Evolutionary conservation across 2,329 filamentous ascomycete genomes (phyloP).

Genomic region (Fusarium vanettenii): DNA sequence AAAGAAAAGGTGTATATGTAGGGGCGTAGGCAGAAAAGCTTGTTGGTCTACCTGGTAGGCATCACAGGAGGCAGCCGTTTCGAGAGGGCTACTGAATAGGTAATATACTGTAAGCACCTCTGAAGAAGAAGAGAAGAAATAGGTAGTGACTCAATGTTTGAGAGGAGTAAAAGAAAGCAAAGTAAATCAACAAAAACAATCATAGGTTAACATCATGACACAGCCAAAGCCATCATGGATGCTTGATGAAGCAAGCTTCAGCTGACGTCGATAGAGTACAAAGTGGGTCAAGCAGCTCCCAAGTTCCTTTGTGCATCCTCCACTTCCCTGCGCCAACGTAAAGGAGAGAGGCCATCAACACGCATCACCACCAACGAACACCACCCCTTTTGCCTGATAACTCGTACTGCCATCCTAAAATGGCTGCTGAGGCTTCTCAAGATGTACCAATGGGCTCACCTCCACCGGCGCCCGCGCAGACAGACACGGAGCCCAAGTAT

Average conservation of each 20-base stretch:
- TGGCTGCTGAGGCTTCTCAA: constrained; percentile 41
- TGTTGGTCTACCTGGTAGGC: not conserved
- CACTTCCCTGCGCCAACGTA: not conserved
- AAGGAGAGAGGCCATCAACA: not conserved
- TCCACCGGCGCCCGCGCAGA: constrained; percentile 41
- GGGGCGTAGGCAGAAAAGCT: not conserved
- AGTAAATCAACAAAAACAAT: not conserved
- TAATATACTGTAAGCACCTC: not conserved
- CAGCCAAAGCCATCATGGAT: not conserved
- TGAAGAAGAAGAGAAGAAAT: not conserved
- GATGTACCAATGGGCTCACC: constrained; percentile 49
- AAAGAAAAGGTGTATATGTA: not conserved
- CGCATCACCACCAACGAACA: constrained; percentile 1
- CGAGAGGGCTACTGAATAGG: not conserved
- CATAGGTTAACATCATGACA: not conserved
- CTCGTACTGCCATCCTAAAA: not conserved
- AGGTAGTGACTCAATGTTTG: not conserved
- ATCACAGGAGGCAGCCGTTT: not conserved
- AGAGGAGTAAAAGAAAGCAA: not conserved
- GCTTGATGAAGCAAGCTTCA: constrained; percentile 1
- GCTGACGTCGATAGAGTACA: constrained; percentile 17
- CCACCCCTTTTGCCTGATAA: not conserved
- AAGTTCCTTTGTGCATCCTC: not conserved
- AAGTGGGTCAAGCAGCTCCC: constrained; percentile 21
- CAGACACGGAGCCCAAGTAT: constrained; percentile 67